A percentile compares a stretch with the other conserved stretches of the same genome.
Conservation (phyloP, 208 protist genomes). For the Trypanosoma grayi region DNA sequence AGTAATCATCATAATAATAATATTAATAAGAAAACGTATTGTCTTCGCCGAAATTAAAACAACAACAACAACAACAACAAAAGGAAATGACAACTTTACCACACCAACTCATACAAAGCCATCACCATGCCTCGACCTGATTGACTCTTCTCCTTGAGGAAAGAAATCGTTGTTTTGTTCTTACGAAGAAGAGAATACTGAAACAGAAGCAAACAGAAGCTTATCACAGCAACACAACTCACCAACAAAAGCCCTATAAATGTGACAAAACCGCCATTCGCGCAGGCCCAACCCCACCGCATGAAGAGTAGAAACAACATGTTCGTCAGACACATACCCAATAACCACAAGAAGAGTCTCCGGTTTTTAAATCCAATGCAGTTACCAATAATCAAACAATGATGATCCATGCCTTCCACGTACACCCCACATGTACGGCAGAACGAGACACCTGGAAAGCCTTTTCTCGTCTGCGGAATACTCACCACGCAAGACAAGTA, state of each 20-base stretch:
- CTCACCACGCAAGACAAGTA: constrained; percentile 48
- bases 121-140: neutral
- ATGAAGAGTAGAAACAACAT: constrained; percentile 45
- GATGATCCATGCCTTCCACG: constrained; percentile 51
- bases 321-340: constrained; percentile 38
- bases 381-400: constrained; percentile 71
- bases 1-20: constrained; percentile 2
- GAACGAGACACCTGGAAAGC: constrained; percentile 8
- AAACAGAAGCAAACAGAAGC: constrained; percentile 32
- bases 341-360: constrained; percentile 34
- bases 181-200: constrained; percentile 26
- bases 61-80: constrained; percentile 9
- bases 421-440: constrained; percentile 41
- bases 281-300: constrained; percentile 36
- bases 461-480: constrained; percentile 27
- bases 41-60: neutral
- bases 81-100: constrained; percentile 8
- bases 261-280: constrained; percentile 22
- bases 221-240: constrained; percentile 24
- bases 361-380: constrained; percentile 45
- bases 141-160: neutral
- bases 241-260: constrained; percentile 41
- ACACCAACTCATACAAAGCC: too few species aligned
- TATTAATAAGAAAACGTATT: neutral
- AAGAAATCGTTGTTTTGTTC: constrained; percentile 7